These are phyloP conservation scores for Sclerotinia sclerotiorum DNA, from an alignment of 2,329 filamentous ascomycete genomes.

Conservation along the genomic window DNA sequence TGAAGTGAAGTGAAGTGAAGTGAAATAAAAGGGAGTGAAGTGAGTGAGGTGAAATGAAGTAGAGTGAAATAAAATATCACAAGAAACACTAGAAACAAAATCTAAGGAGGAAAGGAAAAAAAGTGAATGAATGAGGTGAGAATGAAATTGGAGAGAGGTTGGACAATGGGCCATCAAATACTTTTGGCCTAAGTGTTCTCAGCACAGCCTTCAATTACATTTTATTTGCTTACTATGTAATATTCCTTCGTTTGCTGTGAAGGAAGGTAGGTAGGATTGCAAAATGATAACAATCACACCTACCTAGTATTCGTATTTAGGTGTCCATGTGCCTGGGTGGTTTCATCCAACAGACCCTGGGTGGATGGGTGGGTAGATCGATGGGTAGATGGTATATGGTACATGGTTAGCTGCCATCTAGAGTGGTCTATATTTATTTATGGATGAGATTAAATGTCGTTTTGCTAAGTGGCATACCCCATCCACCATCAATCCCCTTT, in stretches of 20 bases:
- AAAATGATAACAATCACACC: background rate
- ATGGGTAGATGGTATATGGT: no score
- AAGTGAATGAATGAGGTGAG: background rate
- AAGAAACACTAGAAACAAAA: background rate
- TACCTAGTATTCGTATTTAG: no score
- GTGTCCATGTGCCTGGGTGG: background rate
- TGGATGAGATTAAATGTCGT: background rate
- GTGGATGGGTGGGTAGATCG: no score
- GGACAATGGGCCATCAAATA: background rate
- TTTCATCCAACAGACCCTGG: background rate
- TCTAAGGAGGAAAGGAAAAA: background rate
- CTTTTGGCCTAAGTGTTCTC: background rate
- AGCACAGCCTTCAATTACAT: background rate
- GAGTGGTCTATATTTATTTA: background rate
- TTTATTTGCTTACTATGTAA: background rate
- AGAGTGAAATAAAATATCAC: no score
- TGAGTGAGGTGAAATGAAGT: no score
- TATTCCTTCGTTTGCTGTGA: background rate
- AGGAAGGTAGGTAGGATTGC: slow-evolving; percentile 4
- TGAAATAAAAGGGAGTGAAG: background rate
- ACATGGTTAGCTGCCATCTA: no score
- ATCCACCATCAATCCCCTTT: no score
- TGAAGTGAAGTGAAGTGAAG: no score
- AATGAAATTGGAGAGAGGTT: background rate
- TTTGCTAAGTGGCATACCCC: no score